These are phyloP conservation scores for Daldinia vernicosa DNA, from an alignment of 495 filamentous ascomycete species.

Conservation along the genomic window DNA sequence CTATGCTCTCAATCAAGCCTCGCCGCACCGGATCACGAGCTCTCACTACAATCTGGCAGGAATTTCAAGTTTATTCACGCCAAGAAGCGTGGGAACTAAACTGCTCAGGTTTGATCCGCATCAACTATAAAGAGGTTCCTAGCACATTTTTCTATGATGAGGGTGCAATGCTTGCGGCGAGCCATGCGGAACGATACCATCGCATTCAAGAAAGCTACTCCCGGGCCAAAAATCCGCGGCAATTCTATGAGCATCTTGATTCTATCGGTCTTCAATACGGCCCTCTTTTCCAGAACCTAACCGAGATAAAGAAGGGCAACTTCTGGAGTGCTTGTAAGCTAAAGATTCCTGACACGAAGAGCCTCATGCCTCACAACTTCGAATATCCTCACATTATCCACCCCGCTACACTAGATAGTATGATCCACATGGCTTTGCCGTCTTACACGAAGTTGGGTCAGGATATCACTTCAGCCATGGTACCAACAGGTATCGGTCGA, in stretches of 20 bases:
- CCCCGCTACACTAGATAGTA: conserved; percentile 56
- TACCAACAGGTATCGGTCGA: background rate
- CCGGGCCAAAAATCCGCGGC: background rate
- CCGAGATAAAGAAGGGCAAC: conserved; percentile 4
- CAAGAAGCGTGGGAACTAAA: background rate
- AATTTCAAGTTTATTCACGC: background rate
- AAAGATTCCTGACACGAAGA: conserved; percentile 51
- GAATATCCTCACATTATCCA: conserved; percentile 58
- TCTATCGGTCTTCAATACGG: conserved; percentile 16
- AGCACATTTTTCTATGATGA: background rate
- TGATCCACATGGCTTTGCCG: conserved; percentile 37
- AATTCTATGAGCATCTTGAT: conserved; percentile 12
- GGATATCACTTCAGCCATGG: background rate
- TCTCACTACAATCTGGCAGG: background rate
- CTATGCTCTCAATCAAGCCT: background rate
- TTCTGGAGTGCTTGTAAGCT: conserved; percentile 2
- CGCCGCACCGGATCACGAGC: background rate
- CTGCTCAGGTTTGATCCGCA: background rate
- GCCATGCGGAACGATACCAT: background rate
- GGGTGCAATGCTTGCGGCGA: background rate
- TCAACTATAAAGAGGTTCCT: background rate
- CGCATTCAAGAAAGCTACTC: background rate
- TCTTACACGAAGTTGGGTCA: background rate
- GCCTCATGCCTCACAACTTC: conserved; percentile 54
- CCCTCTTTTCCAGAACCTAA: conserved; percentile 3